Percentiles rank a stretch among this genome's conserved stretches.
Conservation (phyloP, 345 rosid genomes). For the Eucalyptus marginata region DNA sequence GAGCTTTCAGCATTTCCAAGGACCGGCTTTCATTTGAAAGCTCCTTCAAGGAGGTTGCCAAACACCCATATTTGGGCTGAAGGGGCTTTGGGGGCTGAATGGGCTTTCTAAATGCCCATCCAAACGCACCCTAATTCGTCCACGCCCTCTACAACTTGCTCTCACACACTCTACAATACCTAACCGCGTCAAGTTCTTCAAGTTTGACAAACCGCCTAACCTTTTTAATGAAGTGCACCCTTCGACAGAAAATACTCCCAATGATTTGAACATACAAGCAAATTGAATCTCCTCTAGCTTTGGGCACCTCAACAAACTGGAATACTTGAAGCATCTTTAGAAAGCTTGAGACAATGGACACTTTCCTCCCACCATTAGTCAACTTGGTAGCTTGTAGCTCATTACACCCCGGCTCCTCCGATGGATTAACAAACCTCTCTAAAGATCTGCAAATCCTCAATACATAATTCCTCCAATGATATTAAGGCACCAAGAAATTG, state of each 20-base stretch:
- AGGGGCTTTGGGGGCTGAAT: too few species aligned
- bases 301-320: neutral
- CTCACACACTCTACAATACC: neutral
- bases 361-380: neutral
- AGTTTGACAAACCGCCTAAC: neutral
- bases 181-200: neutral
- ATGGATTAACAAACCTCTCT: neutral
- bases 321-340: neutral
- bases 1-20: too few species aligned
- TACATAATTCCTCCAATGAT: neutral
- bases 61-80: too few species aligned
- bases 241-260: neutral
- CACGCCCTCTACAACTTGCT: neutral
- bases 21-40: too few species aligned
- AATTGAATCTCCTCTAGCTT: neutral
- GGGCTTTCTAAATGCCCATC: too few species aligned
- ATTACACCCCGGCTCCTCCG: neutral
- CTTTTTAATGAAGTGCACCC: neutral
- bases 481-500: neutral
- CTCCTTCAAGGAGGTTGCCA: too few species aligned
- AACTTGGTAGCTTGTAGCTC: neutral
- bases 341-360: neutral
- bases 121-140: neutral
- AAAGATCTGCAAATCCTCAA: neutral
- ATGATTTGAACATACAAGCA: neutral